Evolutionary conservation across 305 asterid genomes (phyloP), one percentile per base, ranked within the genome.

Genomic region (Fraxinus velutina): DNA sequence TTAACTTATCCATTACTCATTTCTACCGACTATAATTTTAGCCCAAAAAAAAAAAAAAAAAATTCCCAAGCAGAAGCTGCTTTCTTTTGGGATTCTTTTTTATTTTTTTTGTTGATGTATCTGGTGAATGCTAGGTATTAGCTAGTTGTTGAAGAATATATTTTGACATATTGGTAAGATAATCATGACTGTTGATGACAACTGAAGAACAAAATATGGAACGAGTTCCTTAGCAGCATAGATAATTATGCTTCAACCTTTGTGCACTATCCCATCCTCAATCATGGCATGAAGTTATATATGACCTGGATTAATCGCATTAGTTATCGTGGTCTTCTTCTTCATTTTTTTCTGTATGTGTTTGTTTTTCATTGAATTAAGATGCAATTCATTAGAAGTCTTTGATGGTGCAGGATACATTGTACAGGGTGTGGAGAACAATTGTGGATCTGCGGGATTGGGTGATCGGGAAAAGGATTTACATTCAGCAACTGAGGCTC

Each of bases 401-500:
- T 84, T 75, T 82, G 62, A 74, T 87, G 84, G 74, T 84, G 88
- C 97, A 95, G 99, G 85, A 78, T 86, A 88, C 78, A 78, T 32
- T 92, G 85, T 89, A 86, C 88, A 88, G 83, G 81, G 92, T 89
- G 37, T 82, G 94, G 92, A 87, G 87, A 84, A 84, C 82, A 81
- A 89, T 87, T 75, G 83, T 87, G 29, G 76, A 81, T 84, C 82
- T 92, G 77, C 82, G 86, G 92, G 86, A 84, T 79, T 88, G 86
- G 66, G 85, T 92, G 73, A 78, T 85, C 71, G 80, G 87, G 87
- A 91, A 88, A 86, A 88, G 91, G 87, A 85, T 83, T 80, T 87
- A 83, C 34, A 89, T 93, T 82, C 92, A 89, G 86, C 93, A 87
- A 84, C 76, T 90, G 82, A 90, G 85, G 82, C 85, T 91, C 86